Conservation (phyloP, 768 basidiomycete species). For the Leccinum fibrillosum region DNA sequence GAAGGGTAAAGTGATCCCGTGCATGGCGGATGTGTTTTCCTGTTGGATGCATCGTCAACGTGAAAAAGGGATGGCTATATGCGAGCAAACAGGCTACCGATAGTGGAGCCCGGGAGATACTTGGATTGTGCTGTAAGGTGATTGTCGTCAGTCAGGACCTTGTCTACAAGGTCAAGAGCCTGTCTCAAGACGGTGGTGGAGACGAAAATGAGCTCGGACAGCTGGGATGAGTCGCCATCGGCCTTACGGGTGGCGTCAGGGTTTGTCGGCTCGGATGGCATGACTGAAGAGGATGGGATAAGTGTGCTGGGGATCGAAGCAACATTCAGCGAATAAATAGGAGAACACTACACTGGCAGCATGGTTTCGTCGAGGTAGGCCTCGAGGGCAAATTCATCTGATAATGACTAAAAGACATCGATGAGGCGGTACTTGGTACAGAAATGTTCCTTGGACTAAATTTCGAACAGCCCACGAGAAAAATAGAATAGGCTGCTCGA, state of each 20-base stretch:
- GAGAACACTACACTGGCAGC: constrained; percentile 11
- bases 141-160: constrained; percentile 60
- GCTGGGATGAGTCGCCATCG: constrained; percentile 25
- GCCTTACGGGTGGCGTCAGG: constrained; percentile 8
- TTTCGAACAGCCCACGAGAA: constrained; percentile 64
- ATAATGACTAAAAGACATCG: constrained; percentile 5
- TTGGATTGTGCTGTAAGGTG: constrained; percentile 69
- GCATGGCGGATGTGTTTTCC: constrained; percentile 88
- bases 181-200: constrained; percentile 67
- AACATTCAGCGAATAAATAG: constrained; percentile 13
- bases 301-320: neutral
- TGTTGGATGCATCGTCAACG: constrained; percentile 26
- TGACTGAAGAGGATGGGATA: constrained; percentile 15
- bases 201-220: constrained; percentile 61
- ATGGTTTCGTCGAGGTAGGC: constrained; percentile 18
- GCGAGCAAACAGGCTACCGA: constrained; percentile 46
- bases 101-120: constrained; percentile 83
- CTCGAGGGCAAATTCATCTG: constrained; percentile 22
- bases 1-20: constrained; percentile 74
- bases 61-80: neutral
- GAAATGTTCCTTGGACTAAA: constrained; percentile 71
- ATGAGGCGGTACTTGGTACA: neutral
- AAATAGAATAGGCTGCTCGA: constrained; percentile 50
- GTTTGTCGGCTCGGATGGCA: constrained; percentile 19
- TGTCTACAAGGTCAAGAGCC: constrained; percentile 68